Evolutionary conservation across 768 basidiomycete genomes (phyloP), one percentile per base, ranked within the genome.

Genomic region (Crucibulum laeve): DNA sequence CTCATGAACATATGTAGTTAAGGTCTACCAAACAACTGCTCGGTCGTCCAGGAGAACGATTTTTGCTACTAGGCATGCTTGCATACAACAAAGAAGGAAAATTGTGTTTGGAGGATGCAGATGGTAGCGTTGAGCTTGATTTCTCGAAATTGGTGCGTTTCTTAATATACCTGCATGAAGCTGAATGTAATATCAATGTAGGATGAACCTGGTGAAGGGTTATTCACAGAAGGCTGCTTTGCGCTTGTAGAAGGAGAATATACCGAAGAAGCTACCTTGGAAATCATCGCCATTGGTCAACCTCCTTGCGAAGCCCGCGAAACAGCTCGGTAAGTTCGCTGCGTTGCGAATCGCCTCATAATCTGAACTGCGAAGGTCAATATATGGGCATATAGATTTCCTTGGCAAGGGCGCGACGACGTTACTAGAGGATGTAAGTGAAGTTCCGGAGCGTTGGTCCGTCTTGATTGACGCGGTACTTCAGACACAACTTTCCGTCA

Each of bases 361-460:
- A 44, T 11, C 32, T 26, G 38, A 35, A 15, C 15, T 22, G 23
- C 33, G 7, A 57, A 94, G 92, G 51, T 91, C 87, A 30, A 84
- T 98, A 51, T 96, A 90, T 57, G 96, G 94, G 0, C 96, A 98
- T 57, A 84, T 97, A 23, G 96, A 99, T 61, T 96, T 98, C 57
- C 76, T 98, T 8, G 96, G 96, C n/a, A 83, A 87, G 54, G 96
- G 96, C 1, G 82, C 90, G 3, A 87, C 93, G 1, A 91, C 94
- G 2, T 63, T 92, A 17, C 66, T 87, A 4, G 94, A 98, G 68
- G 96, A 98, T 61, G 95, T 94, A 54, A 42, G 82, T 62, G 30
- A 35, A 10, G 39, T 36, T 42, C 18, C 8, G 8, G 5, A 22
- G n/a, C 15, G 26, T 30, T 26, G 13, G 39, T 36, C n/a, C n/a